Conservation (phyloP, 2,329 filamentous ascomycete species). For the Mycocentrospora acerina region DNA sequence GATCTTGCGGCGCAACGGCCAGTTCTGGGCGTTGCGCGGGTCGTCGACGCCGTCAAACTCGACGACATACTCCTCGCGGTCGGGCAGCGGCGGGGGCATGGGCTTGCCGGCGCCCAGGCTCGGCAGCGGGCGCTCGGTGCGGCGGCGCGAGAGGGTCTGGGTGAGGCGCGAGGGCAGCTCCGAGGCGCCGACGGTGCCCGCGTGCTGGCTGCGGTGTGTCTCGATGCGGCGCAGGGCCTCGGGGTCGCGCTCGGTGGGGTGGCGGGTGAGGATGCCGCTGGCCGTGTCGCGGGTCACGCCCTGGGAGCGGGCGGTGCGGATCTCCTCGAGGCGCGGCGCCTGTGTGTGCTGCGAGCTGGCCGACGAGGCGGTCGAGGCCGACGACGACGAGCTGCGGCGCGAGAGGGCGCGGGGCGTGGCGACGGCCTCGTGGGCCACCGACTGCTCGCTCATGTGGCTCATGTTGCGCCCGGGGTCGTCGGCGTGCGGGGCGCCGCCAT, state of each 20-base stretch:
- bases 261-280: constrained; percentile 28
- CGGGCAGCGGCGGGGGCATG: constrained; percentile 69
- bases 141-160: constrained; percentile 43
- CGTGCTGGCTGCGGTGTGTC: constrained; percentile 71
- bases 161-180: constrained; percentile 43
- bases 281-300: constrained; percentile 16
- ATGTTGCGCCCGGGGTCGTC: constrained; percentile 9
- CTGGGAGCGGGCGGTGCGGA: constrained; percentile 26
- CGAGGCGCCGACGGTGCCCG: constrained; percentile 63
- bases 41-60: constrained; percentile 82
- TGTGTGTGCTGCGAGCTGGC: constrained; percentile 13
- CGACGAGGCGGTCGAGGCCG: constrained; percentile 21
- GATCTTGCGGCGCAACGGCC: constrained; percentile 77
- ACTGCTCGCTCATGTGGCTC: constrained; percentile 9
- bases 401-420: constrained; percentile 10
- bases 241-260: constrained; percentile 62
- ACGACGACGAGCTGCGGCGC: constrained; percentile 24
- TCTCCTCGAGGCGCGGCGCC: constrained; percentile 29
- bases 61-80: constrained; percentile 76
- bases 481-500: constrained; percentile 19
- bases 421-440: constrained; percentile 4
- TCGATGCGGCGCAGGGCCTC: constrained; percentile 72
- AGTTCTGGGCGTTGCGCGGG: constrained; percentile 85
- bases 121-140: constrained; percentile 59
- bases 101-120: constrained; percentile 71